Base-by-base conservation (phyloP, 73 alveolate genomes). In the Symbiodinium natans region DNA sequence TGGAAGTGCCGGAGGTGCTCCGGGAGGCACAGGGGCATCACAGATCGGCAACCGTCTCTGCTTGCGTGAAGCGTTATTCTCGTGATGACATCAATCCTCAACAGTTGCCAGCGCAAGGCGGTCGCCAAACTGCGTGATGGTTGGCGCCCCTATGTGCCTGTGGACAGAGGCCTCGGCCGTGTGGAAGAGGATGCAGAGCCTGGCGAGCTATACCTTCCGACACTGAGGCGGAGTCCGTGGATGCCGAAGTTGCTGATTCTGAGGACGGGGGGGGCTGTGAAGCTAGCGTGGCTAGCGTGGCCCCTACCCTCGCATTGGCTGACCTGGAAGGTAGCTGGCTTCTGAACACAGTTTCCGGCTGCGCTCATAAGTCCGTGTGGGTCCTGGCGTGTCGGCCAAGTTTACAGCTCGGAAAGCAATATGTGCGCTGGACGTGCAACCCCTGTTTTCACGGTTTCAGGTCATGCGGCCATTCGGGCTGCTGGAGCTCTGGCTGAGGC, bases 401-500 rank as follows among this genome's bases (percentile, higher is more conserved):
- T 27, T 63, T 63, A 52, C 77, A 63, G 77, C 77, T 63, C 36
- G 77, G 77, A 27, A 63, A 63, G 77, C 77, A 63, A 0, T 63
- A 63, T 63, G 77, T 21, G 77, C 77, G 23, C 77, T 59, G 77
- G 77, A 59, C 38, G 34, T 59, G 77, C 77, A 59, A 59, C 34
- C 77, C 77, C n/a, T 59, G 77, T 34, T 59, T 59, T 59, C 77
- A 59, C 31, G 77, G 77, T 15, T 15, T 59, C 34, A 3, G 77
- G 77, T 63, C 74, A 56, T 56, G 74, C 74, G 77, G 77, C 77
- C 77, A 63, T 63, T 63, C 77, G 38, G 77, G 77, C 77, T 63
- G 77, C 25, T 63, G 77, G 77, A 17, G 77, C 40, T 63, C 77
- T 6, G 17, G 77, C 77, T 63, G 77, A 63, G 77, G 13, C 77